Percentiles rank a stretch among this genome's conserved stretches.
phyloP scores from a whole-genome alignment of 2,329 filamentous ascomycete species.

The Penicillium freii region DNA sequence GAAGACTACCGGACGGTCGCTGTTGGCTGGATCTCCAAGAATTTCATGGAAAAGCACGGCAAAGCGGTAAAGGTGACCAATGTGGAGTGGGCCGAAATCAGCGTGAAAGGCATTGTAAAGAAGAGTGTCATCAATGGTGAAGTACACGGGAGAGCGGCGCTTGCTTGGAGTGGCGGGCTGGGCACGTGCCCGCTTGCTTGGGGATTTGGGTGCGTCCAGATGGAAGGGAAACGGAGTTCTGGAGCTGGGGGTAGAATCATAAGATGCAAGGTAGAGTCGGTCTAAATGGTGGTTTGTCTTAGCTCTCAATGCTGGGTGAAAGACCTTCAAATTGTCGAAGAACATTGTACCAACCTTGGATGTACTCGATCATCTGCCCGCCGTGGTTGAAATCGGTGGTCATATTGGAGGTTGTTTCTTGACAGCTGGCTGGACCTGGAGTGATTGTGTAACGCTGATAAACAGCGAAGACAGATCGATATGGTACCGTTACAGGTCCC shows the following conservation, averaged over 20 bases:
- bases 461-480: slow-evolving; percentile 6
- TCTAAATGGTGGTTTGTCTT: slow-evolving; percentile 54
- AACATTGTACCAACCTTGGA: slow-evolving; percentile 67
- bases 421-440: not conserved
- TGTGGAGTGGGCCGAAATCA: slow-evolving; percentile 96
- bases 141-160: slow-evolving; percentile 74
- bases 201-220: slow-evolving; percentile 58
- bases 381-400: slow-evolving; percentile 59
- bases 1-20: slow-evolving; percentile 87
- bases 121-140: slow-evolving; percentile 87
- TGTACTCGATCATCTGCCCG: slow-evolving; percentile 93
- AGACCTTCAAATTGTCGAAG: slow-evolving; percentile 36
- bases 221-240: slow-evolving; percentile 86
- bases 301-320: slow-evolving; percentile 7
- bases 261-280: slow-evolving; percentile 91
- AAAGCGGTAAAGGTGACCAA: slow-evolving; percentile 95
- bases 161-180: slow-evolving; percentile 58
- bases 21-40: slow-evolving; percentile 84
- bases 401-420: slow-evolving; percentile 37
- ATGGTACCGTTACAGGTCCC: slow-evolving; percentile 3
- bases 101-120: slow-evolving; percentile 98
- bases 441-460: slow-evolving; percentile 3
- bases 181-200: slow-evolving; percentile 69
- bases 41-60: slow-evolving; percentile 95
- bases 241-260: slow-evolving; percentile 74